Percentiles rank a stretch among this genome's conserved stretches.
Conservation (phyloP, 2,329 filamentous ascomycete genomes). For the Cytospora chrysosperma region DNA sequence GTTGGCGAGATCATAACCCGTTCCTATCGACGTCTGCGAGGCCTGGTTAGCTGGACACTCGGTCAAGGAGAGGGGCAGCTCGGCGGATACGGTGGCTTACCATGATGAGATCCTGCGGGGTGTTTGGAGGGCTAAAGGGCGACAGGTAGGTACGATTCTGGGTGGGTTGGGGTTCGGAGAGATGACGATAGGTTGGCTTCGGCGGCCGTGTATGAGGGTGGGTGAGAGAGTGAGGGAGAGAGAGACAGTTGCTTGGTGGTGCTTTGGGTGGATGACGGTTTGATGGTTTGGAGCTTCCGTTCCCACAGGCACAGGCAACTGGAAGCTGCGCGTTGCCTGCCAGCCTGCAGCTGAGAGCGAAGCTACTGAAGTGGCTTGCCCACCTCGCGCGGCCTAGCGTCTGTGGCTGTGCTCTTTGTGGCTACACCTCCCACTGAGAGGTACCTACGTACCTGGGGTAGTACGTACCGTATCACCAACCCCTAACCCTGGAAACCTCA, state of each 20-base stretch:
- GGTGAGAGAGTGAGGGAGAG: too few relatives aligned
- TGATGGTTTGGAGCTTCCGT: neutral
- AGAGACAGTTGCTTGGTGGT: neutral
- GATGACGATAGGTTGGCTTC: neutral
- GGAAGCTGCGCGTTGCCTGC: neutral
- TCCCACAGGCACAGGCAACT: too few relatives aligned
- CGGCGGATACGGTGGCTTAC: neutral
- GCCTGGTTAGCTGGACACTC: neutral
- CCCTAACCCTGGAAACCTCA: too few relatives aligned
- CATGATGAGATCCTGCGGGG: neutral
- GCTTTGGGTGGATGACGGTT: neutral
- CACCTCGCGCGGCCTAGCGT: neutral
- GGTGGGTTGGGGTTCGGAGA: neutral
- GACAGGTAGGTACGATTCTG: neutral
- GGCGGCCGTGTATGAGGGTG: too few relatives aligned
- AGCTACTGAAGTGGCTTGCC: neutral
- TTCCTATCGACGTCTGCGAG: constrained; percentile 93
- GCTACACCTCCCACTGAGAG: neutral
- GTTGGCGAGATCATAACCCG: constrained; percentile 98
- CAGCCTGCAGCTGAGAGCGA: neutral
- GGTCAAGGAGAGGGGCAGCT: neutral
- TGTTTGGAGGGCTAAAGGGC: neutral
- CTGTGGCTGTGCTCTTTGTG: neutral
- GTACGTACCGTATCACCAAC: too few relatives aligned
- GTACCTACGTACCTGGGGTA: too few relatives aligned